Evolutionary conservation across 768 basidiomycete genomes (phyloP), one percentile per base, ranked within the genome.

Genomic region (Lactarius deliciosus): DNA sequence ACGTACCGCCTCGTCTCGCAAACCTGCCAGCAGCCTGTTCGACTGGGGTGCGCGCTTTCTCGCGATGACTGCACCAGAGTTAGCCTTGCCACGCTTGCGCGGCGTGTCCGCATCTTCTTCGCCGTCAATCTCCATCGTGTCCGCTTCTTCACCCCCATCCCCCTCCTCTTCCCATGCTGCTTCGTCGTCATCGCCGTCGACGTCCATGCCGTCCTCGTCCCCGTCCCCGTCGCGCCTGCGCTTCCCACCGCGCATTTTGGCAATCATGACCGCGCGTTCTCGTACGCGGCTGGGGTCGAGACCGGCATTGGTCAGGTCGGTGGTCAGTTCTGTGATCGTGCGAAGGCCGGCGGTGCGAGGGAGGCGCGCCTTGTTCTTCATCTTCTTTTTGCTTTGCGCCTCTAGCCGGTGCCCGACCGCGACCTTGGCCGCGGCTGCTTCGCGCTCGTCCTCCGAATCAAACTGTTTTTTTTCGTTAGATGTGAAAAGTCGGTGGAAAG

Each of bases 271-370:
- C 7, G 95, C 97, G n/a, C 96, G 88, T 68, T 92, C 92, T 76
- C 94, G 85, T 71, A 99, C 88, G 59, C 84, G 84, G 70, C 89
- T 89, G 5, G 97, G 91, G 75, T 99, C 92, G 70, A 92, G 83
- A 0, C 97, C 97, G 18, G 92, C 92, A 72, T 87, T 86, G n/a
- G 89, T 91, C 76, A 98, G 77, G 74, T 87, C 90, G 13, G 82
- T 77, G 30, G 92, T 88, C 72, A 98, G 85, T 75, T 96, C 93
- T 45, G 79, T 78, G 74, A 91, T 75, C 77, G 86, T 80, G 59
- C 86, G 82, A 63, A 86, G 80, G 77, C 91, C 77, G 75, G 88
- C 81, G 79, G 85, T 96, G 74, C 87, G 91, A 53, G 84, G 96
- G 32, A 89, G 83, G 64, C 83, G 83, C n/a, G 90, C 79, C 70